Evolutionary conservation across 2,329 filamentous ascomycete species (phyloP), one percentile per base, ranked within the genome.

Genomic region (Gnomoniopsis sp.): DNA sequence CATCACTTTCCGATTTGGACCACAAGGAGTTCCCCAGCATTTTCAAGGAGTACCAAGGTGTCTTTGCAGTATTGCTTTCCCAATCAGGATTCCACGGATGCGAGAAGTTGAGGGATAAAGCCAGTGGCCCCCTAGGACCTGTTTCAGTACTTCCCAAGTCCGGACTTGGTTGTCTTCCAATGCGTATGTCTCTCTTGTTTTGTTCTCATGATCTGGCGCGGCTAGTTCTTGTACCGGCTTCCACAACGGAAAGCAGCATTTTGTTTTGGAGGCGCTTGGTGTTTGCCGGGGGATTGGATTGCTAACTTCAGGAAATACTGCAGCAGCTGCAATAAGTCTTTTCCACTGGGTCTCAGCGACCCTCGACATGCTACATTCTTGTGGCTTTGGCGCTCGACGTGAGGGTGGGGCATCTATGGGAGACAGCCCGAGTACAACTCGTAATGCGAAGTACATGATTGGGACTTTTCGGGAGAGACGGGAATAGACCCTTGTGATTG

Each of bases 131-230:
- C 17, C 44, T 12, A 47, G 36, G 23, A 56, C 15, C 23, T 19
- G 21, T 43, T n/a, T 17, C 38, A 15, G 36, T 43, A 30, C 21
- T 49, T 30, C 21, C 6, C 30, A 26, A 44, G 17, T 49, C 34
- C 34, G 55, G 50, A 50, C 15, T 30, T 54, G 47, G 55, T 53
- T 53, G 49, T 19, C 34, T 57, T 47, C 49, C 49, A 57, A 54
- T 34, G 60, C 57, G 60, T 62, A 62, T 62, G 60, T 53, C 49
- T 53, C 21, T 54, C 26, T 46, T 53, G 17, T 49, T 56, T 49
- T 59, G 50, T 38, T 43, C 41, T 44, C 15, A 30, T 41, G 44
- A 26, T n/a, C 2, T 44, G 12, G 43, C 49, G 19, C 11, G 14
- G 44, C 21, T 19, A 21, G 7, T 26, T 52, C 30, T 44, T 56